Base-by-base conservation (phyloP, 176 grass and related monocot species). In the Oryza rufipogon region DNA sequence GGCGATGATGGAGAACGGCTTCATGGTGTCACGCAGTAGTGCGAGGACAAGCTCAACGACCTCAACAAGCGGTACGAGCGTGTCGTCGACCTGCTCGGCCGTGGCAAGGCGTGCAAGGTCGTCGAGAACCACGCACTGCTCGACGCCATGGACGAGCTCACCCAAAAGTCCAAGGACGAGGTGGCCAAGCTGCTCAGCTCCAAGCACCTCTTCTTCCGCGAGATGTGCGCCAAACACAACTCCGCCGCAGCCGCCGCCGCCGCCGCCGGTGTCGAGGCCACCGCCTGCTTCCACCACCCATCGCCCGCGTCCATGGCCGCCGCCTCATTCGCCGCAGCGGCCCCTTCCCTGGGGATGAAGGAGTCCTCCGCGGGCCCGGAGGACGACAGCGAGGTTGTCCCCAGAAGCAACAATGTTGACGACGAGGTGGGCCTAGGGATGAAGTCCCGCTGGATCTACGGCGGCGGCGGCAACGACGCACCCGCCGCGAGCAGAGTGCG, bases 11-110 rank as follows among this genome's bases (percentile, higher is more conserved):
- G 93, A 95, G 26, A 89, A 84, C 6, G 80, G 78, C 20, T 98
- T 86, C 83, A 54, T 49, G 56, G 96, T 98, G 87, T 95, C 96
- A 58, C 96, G 80, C 96, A 98, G 80, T 93, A 98, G 80, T 98
- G 96, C 74, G 96, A 98, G 86, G 96, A 98, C 86, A 98, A 98
- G 85, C 95, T 98, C 85, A 98, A 98, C 70, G 96, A 98, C 74
- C 87, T 98, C 71, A 98, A 98, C 91, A 98, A 98, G 30, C 0
- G 30, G 30, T 30, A 30, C 30, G 0, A 30, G 30, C 30, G 30
- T 0, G 30, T 30, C 30, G 81, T 91, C 2, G 96, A 98, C 68
- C 88, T 98, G 77, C 86, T 98, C 30, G 96, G 96, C 28, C 90
- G 94, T 64, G 93, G 93, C 56, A 93, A 71, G 63, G 91, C 93